Base-by-base conservation (phyloP, 2,329 filamentous ascomycete species). In the Sordariomycetes sp. region DNA sequence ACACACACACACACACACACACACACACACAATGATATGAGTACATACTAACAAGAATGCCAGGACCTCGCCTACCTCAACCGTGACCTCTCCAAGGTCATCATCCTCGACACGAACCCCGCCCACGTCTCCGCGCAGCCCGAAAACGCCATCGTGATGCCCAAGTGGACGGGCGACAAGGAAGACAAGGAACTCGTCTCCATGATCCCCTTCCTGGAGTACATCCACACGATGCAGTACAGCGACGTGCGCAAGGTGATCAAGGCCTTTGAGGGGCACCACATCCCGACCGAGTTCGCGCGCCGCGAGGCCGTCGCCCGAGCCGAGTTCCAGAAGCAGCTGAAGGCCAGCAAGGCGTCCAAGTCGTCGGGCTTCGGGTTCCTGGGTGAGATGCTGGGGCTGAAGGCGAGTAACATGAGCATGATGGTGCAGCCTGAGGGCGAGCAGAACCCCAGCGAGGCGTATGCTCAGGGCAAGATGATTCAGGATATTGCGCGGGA, bases 41-140 rank as follows among this genome's bases (percentile, higher is more conserved):
- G 6, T 7, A 45, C 15, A n/a, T n/a, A 7, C 39, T 45, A 45
- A 45, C 36, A 42, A 36, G 13, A 3, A 12, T 51, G 48, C 22
- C 13, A 95, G 89, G 94, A 99, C 68, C 83, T 99, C n/a, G 90
- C 90, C 2, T 97, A 96, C 73, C 83, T 99, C 54, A 99, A 99
- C 76, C 89, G 94, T 59, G 90, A 96, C 66, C 80, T 96, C 36
- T 94, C 88, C 62, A 97, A 97, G 74, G 90, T 95, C 54, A 90
- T 99, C 68, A 85, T 99, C 64, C 81, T 99, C 66, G 94, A 99
- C 69, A 96, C 90, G 53, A 85, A 95, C 62, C 74, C 86, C 45
- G 75, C 81, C 48, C 90, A 96, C 65, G 89, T 92, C 60, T 86
- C 88, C 65, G 82, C 87, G 62, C 94, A 99, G 67, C 94, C 94